Evolutionary conservation across 2,329 filamentous ascomycete genomes (phyloP).

Genomic region (Cladophialophora immunda): DNA sequence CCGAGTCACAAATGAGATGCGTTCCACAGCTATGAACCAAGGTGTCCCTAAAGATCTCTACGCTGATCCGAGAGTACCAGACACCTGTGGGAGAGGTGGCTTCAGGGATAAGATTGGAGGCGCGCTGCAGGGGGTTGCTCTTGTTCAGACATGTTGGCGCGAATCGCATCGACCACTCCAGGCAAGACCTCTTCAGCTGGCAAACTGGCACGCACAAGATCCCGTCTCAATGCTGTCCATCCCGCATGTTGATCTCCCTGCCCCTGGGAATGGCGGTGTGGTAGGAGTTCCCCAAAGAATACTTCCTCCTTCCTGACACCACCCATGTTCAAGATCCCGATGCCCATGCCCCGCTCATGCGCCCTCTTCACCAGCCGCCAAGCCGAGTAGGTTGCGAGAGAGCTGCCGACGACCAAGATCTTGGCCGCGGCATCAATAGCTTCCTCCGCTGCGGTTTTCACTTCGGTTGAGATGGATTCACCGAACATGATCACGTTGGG

Average conservation of each 20-base stretch:
- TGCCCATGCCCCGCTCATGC: constrained; percentile 81
- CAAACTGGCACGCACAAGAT: constrained; percentile 52
- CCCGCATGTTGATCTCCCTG: constrained; percentile 9
- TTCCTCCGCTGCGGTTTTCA: constrained; percentile 79
- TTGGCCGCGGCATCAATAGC: constrained; percentile 79
- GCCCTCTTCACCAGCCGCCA: constrained; percentile 89
- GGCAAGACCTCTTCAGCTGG: constrained; percentile 54
- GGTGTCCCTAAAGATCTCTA: background rate
- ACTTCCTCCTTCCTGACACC: constrained; percentile 56
- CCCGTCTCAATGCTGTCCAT: constrained; percentile 26
- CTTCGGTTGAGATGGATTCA: constrained; percentile 75
- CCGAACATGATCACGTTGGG: constrained; percentile 97
- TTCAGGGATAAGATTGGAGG: background rate
- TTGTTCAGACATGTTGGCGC: background rate
- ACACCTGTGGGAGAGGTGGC: background rate
- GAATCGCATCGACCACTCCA: constrained; percentile 44
- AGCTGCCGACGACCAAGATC: constrained; percentile 84
- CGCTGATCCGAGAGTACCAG: background rate
- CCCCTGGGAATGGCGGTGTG: background rate
- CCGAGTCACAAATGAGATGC: too few species aligned
- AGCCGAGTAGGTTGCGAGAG: constrained; percentile 92
- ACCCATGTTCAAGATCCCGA: constrained; percentile 83
- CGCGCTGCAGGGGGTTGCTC: background rate
- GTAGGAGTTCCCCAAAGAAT: constrained; percentile 49
- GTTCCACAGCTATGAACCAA: background rate